Base-by-base conservation (phyloP, 176 grass and related monocot genomes). In the Avena atlantica region DNA sequence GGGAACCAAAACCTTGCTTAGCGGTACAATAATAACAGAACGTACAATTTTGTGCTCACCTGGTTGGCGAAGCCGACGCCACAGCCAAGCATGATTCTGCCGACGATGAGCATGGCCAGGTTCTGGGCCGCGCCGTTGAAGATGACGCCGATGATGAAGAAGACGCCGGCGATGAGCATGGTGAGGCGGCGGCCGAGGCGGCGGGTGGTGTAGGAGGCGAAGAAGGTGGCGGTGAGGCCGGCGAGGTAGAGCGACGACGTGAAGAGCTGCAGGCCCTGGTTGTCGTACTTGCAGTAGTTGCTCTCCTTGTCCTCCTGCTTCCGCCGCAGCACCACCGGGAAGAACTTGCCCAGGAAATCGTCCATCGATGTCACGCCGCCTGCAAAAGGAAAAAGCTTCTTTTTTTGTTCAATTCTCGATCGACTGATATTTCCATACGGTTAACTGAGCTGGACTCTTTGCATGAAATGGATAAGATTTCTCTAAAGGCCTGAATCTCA, bases 221-320 rank as follows among this genome's bases (percentile, higher is more conserved):
- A 91, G 88, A 97, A 97, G 56, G 92, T 94, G 27, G 95, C 92
- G 1, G 62, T 97, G 10, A 97, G 95, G 2, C 95, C 95, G 20
- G 95, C 95, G 76, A 97, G 92, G 88, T 97, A 97, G 24, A 97
- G 81, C 44, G 95, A 97, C 9, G 95, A 97, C 6, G 95, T 97
- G 87, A 97, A 94, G 3, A 97, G 86, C 84, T 97, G 91, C 0
- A 98, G 84, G 17, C 90, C 92, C 86, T 98, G 96, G 88, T 95
- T 98, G 83, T 98, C 56, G 62, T 98, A 98, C 91, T 92, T 95
- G 84, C 95, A 98, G 61, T 98, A 98, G 89, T 98, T 98, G 86
- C 93, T 95, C 9, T 97, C 95, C 79, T 81, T 94, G n/a, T 87
- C 75, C 89, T 88, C 83, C 29, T 90, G 8, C 80, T 97, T 97